These are phyloP conservation scores for Mallotus repandus DNA, from an alignment of 441 rosid species.

Conservation along the genomic window DNA sequence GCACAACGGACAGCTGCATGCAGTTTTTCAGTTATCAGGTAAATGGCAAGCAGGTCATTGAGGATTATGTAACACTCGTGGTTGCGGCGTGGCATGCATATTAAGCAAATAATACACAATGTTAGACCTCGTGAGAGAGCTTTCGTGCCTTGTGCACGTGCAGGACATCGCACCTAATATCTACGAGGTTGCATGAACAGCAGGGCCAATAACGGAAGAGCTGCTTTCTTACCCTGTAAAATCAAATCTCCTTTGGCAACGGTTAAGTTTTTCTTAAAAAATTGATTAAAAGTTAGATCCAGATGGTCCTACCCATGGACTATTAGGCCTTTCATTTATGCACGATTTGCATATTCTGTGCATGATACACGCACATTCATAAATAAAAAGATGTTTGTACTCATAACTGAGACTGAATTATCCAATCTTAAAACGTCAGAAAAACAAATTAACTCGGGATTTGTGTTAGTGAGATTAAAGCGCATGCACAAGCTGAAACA, in stretches of 20 bases:
- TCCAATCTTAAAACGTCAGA: too few relatives aligned
- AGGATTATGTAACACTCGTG: not conserved
- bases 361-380: too few relatives aligned
- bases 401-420: too few relatives aligned
- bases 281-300: not conserved
- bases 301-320: not conserved
- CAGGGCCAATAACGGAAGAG: not conserved
- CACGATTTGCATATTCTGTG: too few relatives aligned
- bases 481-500: too few relatives aligned
- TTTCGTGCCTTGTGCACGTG: not conserved
- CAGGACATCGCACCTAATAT: not conserved
- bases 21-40: not conserved
- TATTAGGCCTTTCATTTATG: not conserved
- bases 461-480: too few relatives aligned
- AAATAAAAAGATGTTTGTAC: too few relatives aligned
- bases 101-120: not conserved
- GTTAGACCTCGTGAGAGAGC: not conserved
- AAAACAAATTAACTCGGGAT: too few relatives aligned
- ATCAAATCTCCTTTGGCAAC: not conserved
- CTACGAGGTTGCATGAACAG: too few relatives aligned
- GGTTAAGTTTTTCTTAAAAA: not conserved
- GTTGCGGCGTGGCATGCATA: not conserved
- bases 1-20: not conserved
- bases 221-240: not conserved
- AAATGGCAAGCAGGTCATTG: not conserved